Evolutionary conservation across 2,329 filamentous ascomycete genomes (phyloP), one percentile per base, ranked within the genome.

Genomic region (Penicillium expansum): DNA sequence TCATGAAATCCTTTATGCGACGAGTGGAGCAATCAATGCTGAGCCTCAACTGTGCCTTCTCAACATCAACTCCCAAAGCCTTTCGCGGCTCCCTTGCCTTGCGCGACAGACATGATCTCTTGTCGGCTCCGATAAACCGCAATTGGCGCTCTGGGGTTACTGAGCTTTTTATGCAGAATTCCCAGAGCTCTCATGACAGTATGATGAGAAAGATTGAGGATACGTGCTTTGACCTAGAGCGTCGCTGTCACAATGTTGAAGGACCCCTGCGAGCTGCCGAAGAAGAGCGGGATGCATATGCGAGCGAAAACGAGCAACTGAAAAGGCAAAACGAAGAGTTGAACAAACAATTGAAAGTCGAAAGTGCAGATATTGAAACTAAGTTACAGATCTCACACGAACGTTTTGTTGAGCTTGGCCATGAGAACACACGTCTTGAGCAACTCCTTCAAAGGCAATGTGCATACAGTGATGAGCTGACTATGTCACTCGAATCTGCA

Each of bases 151-250:
- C 73, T 33, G 74, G 72, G 4, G 66, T 86, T 11, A 71, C 73
- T 0, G 69, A 74, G 8, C 74, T 77, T 13, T 69, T 86, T n/a
- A 67, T 73, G 30, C 67, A 71, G 24, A 73, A 75, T 61, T 74
- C 78, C 14, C 71, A 69, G 14, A 70, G 74, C 27, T 78, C 80
- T 32, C 73, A 80, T 8, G 74, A 80, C n/a, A 71, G 69, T 2
- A 70, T 86, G 9, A 67, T 82, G 29, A 72, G 75, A 10, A 75
- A 79, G 20, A 78, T 86, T 16, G 75, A 78, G 16, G 76, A 81
- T 33, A 78, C 82, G 13, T 86, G 83, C 63, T 75, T 77, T 24
- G 82, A 84, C 55, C 72, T 86, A 1, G 84, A 86, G 62, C 71
- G 70, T 10, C 78, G 84, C 8, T 86, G 84, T 63, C 76, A 80